Conservation (phyloP, 2,329 filamentous ascomycete genomes). For the Trichophyton benhamiae region DNA sequence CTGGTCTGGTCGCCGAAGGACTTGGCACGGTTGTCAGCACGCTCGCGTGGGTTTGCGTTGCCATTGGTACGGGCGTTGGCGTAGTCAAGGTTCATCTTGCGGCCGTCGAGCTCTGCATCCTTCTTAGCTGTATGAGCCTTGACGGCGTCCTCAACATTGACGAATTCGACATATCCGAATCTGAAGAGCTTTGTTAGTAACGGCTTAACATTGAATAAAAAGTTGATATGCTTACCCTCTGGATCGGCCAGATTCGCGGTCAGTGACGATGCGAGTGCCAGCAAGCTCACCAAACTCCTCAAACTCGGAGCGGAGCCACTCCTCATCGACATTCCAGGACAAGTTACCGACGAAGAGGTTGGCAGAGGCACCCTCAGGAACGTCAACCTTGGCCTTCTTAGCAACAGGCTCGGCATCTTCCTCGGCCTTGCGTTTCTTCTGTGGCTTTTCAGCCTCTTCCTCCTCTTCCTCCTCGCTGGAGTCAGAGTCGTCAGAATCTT, state of each 20-base stretch:
- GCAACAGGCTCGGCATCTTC: conserved; percentile 28
- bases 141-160: conserved; percentile 51
- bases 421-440: conserved; percentile 40
- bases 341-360: conserved; percentile 86
- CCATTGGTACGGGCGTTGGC: conserved; percentile 52
- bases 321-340: conserved; percentile 81
- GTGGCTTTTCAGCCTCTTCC: conserved; percentile 19
- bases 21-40: conserved; percentile 41
- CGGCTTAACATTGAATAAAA: background rate
- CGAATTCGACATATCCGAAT: conserved; percentile 88
- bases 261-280: conserved; percentile 68
- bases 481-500: conserved; percentile 26
- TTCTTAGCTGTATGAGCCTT: conserved; percentile 66
- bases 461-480: conserved; percentile 22
- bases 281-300: conserved; percentile 61
- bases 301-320: conserved; percentile 69
- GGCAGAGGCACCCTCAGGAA: conserved; percentile 29
- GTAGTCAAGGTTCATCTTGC: conserved; percentile 66
- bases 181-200: conserved; percentile 22
- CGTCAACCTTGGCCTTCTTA: conserved; percentile 53
- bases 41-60: conserved; percentile 47
- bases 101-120: conserved; percentile 60
- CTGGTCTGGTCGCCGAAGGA: conserved; percentile 66
- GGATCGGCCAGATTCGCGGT: conserved; percentile 67
- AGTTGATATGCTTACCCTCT: conserved; percentile 48